phyloP scores from a whole-genome alignment of 306 rosid genomes.

The Erythrophleum fordii region DNA sequence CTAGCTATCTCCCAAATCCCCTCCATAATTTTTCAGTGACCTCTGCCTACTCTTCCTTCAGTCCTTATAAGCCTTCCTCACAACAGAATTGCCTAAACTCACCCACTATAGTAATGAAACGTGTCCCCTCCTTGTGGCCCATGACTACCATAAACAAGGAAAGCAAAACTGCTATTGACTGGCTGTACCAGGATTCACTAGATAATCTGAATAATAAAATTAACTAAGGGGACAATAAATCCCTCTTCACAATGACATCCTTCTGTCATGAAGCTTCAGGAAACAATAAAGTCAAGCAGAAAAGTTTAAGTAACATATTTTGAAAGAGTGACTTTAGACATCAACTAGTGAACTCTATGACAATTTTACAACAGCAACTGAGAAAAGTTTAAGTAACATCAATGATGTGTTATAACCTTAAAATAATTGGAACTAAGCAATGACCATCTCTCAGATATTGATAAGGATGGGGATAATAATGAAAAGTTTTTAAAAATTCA shows the following conservation, averaged over 20 bases:
- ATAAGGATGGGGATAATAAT: not conserved
- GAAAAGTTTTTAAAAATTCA: not conserved
- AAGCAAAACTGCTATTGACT: not conserved
- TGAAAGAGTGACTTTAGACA: not conserved
- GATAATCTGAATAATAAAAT: not conserved
- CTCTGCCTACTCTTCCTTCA: not conserved
- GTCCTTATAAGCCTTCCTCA: not conserved
- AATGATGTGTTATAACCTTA: not conserved
- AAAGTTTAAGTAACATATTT: not conserved
- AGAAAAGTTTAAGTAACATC: constrained; percentile 10
- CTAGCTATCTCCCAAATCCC: not conserved
- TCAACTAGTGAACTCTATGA: not conserved
- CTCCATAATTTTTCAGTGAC: not conserved
- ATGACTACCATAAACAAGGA: not conserved
- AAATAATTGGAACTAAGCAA: constrained; percentile 1
- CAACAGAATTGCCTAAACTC: not conserved
- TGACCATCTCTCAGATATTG: not conserved
- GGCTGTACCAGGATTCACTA: not conserved
- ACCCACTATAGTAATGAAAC: too few species aligned
- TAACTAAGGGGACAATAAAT: constrained; percentile 1
- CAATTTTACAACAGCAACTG: not conserved
- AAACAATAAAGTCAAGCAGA: not conserved
- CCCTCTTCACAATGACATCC: not conserved
- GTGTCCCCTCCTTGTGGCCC: too few species aligned
- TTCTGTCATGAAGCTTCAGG: not conserved